These are phyloP conservation scores for Candida nitratophila DNA, from an alignment of 805 yeast species.

Conservation along the genomic window DNA sequence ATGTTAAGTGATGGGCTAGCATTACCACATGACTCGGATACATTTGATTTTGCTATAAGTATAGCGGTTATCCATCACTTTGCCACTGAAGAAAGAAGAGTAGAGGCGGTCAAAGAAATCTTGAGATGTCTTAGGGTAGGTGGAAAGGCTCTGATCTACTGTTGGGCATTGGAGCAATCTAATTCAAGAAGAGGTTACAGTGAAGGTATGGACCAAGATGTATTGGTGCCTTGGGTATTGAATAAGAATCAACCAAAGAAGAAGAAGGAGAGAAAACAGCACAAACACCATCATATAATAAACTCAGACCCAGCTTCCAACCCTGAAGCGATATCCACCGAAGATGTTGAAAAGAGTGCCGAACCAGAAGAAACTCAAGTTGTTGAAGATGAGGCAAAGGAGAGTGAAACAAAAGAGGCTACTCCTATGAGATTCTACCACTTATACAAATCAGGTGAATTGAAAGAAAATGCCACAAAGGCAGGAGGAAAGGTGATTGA, in stretches of 20 bases:
- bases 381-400: conserved; percentile 7
- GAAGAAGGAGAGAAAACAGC: conserved; percentile 11
- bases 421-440: conserved; percentile 73
- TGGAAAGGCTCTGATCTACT: conserved; percentile 76
- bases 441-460: conserved; percentile 76
- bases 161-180: conserved; percentile 96
- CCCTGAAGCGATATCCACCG: conserved; percentile 16
- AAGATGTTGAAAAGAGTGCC: conserved; percentile 10
- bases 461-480: conserved; percentile 54
- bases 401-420: conserved; percentile 12
- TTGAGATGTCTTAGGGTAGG: conserved; percentile 43
- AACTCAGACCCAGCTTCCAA: conserved; percentile 1
- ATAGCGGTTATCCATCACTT: conserved; percentile 97
- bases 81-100: conserved; percentile 73
- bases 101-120: conserved; percentile 67
- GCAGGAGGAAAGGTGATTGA: conserved; percentile 70
- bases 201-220: conserved; percentile 89
- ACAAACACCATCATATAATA: not conserved
- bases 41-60: conserved; percentile 78
- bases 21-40: conserved; percentile 44
- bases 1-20: conserved; percentile 76
- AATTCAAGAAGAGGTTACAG: conserved; percentile 83
- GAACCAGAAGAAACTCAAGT: conserved; percentile 5
- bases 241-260: conserved; percentile 39
- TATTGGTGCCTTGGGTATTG: conserved; percentile 92